phyloP scores from a whole-genome alignment of 495 filamentous ascomycete genomes.

The Penicillium flavigenum region DNA sequence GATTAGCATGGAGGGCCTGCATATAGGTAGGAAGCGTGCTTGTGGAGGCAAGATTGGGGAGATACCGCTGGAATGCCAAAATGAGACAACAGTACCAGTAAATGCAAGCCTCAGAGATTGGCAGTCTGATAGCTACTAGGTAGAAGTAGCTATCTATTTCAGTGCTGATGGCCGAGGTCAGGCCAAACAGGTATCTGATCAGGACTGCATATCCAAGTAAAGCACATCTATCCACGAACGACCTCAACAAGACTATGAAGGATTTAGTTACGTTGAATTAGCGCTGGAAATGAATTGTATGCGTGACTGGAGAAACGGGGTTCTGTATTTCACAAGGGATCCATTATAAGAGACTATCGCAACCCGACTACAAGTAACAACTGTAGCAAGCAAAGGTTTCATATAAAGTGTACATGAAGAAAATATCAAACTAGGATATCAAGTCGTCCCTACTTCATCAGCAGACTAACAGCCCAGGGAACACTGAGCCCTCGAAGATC shows the following conservation, averaged over 20 bases:
- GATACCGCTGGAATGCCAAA: not conserved
- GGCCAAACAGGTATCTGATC: not conserved
- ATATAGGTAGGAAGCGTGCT: not conserved
- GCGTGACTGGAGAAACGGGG: not conserved
- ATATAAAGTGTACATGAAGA: not conserved
- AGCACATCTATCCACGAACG: no score
- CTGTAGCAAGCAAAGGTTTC: not conserved
- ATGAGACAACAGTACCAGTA: not conserved
- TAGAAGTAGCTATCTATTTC: not conserved
- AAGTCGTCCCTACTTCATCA: slow-evolving; percentile 56
- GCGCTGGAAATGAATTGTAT: not conserved
- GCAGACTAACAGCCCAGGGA: slow-evolving; percentile 79
- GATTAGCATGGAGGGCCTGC: no score
- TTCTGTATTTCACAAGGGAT: not conserved
- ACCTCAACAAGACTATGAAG: not conserved
- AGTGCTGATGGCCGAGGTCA: not conserved
- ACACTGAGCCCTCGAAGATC: slow-evolving; percentile 93
- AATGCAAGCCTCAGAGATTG: not conserved
- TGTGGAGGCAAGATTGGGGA: not conserved
- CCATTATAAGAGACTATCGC: not conserved
- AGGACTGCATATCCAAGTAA: no score
- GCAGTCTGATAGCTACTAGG: not conserved
- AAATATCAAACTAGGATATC: not conserved
- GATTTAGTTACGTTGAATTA: not conserved
- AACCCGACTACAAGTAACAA: not conserved